Base-by-base conservation (phyloP, 495 filamentous ascomycete species). In the Chaetomium cochliodes region DNA sequence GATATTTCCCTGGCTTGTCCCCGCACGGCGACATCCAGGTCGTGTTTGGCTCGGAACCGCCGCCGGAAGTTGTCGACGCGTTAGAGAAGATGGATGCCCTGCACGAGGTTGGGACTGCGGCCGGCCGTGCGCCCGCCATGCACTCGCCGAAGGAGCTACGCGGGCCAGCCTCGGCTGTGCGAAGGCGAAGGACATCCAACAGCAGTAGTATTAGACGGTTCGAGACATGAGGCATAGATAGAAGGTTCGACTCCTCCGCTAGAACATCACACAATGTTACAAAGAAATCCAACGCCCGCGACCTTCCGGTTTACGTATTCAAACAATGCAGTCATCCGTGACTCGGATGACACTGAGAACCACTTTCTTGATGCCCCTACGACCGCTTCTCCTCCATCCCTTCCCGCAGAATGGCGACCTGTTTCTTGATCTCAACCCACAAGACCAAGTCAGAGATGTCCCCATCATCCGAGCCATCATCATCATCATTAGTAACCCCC, bases 11-110 rank as follows among this genome's bases (percentile, higher is more conserved):
- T 6, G 74, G 75, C 8, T 83, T 88, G 55, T 79, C 74, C 5
- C 82, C 84, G 0, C 84, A 87, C 65, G 84, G 80, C 8, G 86
- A 88, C 67, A 78, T 87, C 33, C 79, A 86, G 66, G 82, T 81
- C 0, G 83, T 87, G 2, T 88, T 88, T 67, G 80, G 85, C 18
- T 71, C 76, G 0, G 86, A 87, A 49, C 86, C 86, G 22, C 86
- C 85, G 37, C 74, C 80, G 44, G 77, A 76, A 1, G 72, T 85
- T 0, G 26, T 78, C 13, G 78, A 82, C 58, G 68, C 69, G 59
- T 71, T 75, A 9, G 73, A 73, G 22, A 70, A 72, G 71, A 58
- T 76, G 62, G 74, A 76, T 60, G 55, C 56, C 6, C 41, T 73
- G 42, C 62, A 64, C n/a, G 67, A 70, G 16, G 56, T 65, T 1